A percentile compares a stretch with the other conserved stretches of the same genome.
Conservation (phyloP, 2,329 filamentous ascomycete genomes). For the Ceratocystis cacaofunesta region DNA sequence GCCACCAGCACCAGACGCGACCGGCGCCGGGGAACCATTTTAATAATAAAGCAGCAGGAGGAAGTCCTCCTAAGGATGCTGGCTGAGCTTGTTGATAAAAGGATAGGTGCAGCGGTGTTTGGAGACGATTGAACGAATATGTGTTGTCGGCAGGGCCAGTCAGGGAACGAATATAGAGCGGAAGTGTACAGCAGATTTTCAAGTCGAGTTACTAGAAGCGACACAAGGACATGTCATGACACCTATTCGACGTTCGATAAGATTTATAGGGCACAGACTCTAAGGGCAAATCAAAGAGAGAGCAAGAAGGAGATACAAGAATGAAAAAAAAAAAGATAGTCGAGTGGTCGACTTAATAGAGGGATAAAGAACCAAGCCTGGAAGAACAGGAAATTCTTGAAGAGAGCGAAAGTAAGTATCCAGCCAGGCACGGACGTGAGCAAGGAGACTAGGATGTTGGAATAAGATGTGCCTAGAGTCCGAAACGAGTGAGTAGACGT, state of each 20-base stretch:
- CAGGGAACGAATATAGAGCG: not conserved
- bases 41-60: not conserved
- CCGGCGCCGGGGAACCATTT: conserved; percentile 36
- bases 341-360: not conserved
- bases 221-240: not conserved
- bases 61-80: not conserved
- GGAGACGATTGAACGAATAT: not conserved
- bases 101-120: not conserved
- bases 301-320: not conserved
- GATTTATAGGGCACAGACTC: not conserved
- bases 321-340: not conserved
- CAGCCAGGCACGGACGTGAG: no score
- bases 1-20: conserved; percentile 46
- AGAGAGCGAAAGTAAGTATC: no score
- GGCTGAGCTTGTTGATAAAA: not conserved
- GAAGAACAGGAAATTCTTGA: no score
- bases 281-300: not conserved
- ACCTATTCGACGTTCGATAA: not conserved
- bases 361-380: not conserved
- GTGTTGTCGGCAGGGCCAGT: not conserved
- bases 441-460: no score
- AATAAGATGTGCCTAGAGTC: no score
- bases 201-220: not conserved
- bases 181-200: not conserved
- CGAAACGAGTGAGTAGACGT: no score